Evolutionary conservation across 2,329 filamentous ascomycete genomes (phyloP).

Genomic region (Exophiala oligosperma): DNA sequence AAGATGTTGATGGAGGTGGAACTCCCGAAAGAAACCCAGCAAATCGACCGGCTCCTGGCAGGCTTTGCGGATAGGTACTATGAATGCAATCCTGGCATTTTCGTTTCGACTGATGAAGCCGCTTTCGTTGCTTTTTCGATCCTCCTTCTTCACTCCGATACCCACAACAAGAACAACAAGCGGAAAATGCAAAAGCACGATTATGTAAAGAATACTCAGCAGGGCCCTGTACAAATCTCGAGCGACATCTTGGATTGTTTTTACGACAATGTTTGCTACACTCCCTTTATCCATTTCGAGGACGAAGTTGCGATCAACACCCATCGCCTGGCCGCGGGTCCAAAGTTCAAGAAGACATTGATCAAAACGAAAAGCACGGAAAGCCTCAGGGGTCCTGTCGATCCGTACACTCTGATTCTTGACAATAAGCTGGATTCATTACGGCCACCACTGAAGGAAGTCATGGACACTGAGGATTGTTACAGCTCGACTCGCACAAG

Average conservation of each 20-base stretch:
- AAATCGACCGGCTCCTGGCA: slow-evolving; percentile 92
- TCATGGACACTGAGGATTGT: slow-evolving; percentile 87
- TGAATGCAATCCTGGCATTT: slow-evolving; percentile 97
- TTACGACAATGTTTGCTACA: slow-evolving; percentile 98
- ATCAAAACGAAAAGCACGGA: slow-evolving; percentile 67
- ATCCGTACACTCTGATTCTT: slow-evolving; percentile 91
- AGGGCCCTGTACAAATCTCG: slow-evolving; percentile 73
- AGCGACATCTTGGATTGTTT: slow-evolving; percentile 93
- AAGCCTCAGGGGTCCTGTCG: slow-evolving; percentile 78
- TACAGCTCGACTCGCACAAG: slow-evolving; percentile 84
- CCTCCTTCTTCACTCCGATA: slow-evolving; percentile 92
- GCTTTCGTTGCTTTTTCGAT: slow-evolving; percentile 98
- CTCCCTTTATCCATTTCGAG: slow-evolving; percentile 96
- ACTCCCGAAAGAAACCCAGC: slow-evolving; percentile 93
- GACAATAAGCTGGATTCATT: slow-evolving; percentile 83
- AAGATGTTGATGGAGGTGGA: slow-evolving; percentile 97
- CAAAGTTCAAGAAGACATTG: slow-evolving; percentile 70
- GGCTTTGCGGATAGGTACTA: slow-evolving; percentile 96
- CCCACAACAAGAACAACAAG: slow-evolving; percentile 99
- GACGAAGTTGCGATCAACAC: slow-evolving; percentile 80
- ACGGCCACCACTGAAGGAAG: slow-evolving; percentile 83
- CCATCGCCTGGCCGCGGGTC: slow-evolving; percentile 64
- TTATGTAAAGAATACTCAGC: slow-evolving; percentile 91
- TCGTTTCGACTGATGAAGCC: slow-evolving; percentile 71
- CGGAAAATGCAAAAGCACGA: slow-evolving; percentile 97